Percentiles rank a stretch among this genome's conserved stretches.
These are phyloP conservation scores for Chlorophyllum brunneum DNA, from an alignment of 768 basidiomycete species.

Conservation along the genomic window DNA sequence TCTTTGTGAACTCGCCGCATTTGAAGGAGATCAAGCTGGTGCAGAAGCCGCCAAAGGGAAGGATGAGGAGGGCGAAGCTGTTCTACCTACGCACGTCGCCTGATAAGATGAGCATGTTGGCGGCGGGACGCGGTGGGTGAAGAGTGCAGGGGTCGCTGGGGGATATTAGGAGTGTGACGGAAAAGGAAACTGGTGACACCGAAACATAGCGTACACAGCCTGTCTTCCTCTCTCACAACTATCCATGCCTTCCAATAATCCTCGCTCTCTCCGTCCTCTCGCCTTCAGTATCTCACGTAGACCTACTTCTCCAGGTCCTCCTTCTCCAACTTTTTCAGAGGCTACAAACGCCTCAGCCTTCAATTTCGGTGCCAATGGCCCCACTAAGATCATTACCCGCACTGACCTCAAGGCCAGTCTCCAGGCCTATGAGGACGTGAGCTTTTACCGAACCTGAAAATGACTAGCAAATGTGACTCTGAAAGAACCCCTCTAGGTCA, in stretches of 20 bases:
- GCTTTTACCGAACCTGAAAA: conserved; percentile 19
- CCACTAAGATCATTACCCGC: conserved; percentile 79
- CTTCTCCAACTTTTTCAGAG: conserved; percentile 84
- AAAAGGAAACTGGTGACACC: conserved; percentile 10
- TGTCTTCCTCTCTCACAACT: conserved; percentile 13
- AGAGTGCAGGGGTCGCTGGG: background rate
- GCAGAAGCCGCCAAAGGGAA: conserved; percentile 54
- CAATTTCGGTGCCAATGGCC: conserved; percentile 72
- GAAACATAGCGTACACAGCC: background rate
- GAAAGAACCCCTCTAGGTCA: conserved; percentile 45
- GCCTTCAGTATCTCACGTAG: conserved; percentile 42
- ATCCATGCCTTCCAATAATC: conserved; percentile 38
- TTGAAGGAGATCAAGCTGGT: conserved; percentile 85
- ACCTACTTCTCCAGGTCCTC: conserved; percentile 51
- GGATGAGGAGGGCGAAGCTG: conserved; percentile 75
- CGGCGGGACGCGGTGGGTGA: conserved; percentile 32
- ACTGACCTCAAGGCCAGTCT: conserved; percentile 73
- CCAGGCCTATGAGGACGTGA: conserved; percentile 78
- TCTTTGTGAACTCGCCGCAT: conserved; percentile 82
- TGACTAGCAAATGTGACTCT: background rate
- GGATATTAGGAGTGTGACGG: conserved; percentile 2
- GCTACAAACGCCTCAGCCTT: conserved; percentile 74
- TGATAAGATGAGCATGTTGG: conserved; percentile 78
- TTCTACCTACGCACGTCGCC: conserved; percentile 82
- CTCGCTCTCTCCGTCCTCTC: conserved; percentile 56